These are phyloP conservation scores for Heterobasidion parviporum DNA, from an alignment of 1,284 basidiomycete species.

Conservation along the genomic window DNA sequence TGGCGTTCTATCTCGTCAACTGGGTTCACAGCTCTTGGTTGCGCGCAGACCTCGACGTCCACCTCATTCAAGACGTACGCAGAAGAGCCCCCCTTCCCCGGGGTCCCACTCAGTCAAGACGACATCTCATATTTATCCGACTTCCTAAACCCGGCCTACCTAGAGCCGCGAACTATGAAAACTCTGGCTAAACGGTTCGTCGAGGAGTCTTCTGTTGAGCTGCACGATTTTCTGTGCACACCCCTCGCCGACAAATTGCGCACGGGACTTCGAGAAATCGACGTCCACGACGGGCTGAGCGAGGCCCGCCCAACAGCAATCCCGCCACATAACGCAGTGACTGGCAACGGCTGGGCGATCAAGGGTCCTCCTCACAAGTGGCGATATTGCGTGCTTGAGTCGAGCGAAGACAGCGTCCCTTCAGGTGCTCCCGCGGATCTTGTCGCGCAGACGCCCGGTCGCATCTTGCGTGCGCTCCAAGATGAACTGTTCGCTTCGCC, in stretches of 20 bases:
- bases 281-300: constrained; percentile 63
- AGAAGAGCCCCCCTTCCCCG: constrained; percentile 39
- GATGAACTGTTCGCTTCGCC: constrained; percentile 71
- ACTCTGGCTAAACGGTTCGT: constrained; percentile 80
- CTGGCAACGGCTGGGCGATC: constrained; percentile 57
- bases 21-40: not conserved
- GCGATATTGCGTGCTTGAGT: constrained; percentile 71
- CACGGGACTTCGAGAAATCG: constrained; percentile 53
- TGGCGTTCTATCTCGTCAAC: not conserved
- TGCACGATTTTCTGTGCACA: constrained; percentile 78
- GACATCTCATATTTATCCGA: constrained; percentile 66
- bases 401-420: constrained; percentile 10
- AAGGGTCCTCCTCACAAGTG: constrained; percentile 92
- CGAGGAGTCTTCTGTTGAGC: constrained; percentile 82
- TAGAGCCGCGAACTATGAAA: constrained; percentile 75
- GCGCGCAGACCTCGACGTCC: constrained; percentile 45
- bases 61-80: constrained; percentile 57
- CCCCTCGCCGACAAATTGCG: constrained; percentile 65
- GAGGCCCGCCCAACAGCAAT: constrained; percentile 40
- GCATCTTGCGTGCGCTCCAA: constrained; percentile 59
- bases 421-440: constrained; percentile 34
- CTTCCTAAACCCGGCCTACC: constrained; percentile 89
- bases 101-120: constrained; percentile 46
- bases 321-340: constrained; percentile 57
- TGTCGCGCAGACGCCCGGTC: constrained; percentile 41